Conservation (phyloP, 805 yeast species). For the Metschnikowia dekortorum region DNA sequence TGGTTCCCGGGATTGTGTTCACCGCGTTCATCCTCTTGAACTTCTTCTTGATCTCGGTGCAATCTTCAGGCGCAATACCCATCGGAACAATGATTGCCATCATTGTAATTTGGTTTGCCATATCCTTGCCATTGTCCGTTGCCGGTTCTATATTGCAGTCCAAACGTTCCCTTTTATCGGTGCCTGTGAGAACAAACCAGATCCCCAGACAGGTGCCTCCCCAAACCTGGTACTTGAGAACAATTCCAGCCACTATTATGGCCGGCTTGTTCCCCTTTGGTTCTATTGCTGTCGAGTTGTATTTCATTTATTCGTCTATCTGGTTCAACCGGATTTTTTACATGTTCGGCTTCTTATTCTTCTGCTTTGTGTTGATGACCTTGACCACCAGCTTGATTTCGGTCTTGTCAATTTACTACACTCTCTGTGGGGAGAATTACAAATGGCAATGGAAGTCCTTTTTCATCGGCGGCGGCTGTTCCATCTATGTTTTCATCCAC, state of each 20-base stretch:
- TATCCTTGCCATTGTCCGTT: constrained; percentile 80
- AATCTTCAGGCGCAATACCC: constrained; percentile 94
- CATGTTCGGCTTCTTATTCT: constrained; percentile 95
- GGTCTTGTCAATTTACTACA: constrained; percentile 73
- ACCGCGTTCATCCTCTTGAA: constrained; percentile 63
- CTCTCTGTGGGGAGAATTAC: constrained; percentile 86
- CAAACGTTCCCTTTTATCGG: constrained; percentile 51
- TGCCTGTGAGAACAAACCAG: constrained; percentile 90
- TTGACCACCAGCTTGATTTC: constrained; percentile 79
- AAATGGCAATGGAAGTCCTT: constrained; percentile 97
- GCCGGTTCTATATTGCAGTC: constrained; percentile 79
- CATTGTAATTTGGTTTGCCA: constrained; percentile 75
- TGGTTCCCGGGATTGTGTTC: constrained; percentile 81
- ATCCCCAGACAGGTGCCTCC: constrained; percentile 94
- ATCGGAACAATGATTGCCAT: constrained; percentile 82
- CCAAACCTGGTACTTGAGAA: constrained; percentile 79
- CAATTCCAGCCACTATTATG: constrained; percentile 60
- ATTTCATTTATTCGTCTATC: constrained; percentile 82
- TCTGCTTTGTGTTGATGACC: constrained; percentile 80
- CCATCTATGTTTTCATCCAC: constrained; percentile 79
- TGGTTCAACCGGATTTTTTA: constrained; percentile 94
- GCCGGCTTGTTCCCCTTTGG: constrained; percentile 95
- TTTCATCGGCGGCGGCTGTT: constrained; percentile 84
- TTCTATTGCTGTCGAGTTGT: constrained; percentile 90
- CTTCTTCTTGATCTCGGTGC: constrained; percentile 70